These are phyloP conservation scores for Centaurea solstitialis DNA, from an alignment of 129 eudicot genomes.

Conservation along the genomic window DNA sequence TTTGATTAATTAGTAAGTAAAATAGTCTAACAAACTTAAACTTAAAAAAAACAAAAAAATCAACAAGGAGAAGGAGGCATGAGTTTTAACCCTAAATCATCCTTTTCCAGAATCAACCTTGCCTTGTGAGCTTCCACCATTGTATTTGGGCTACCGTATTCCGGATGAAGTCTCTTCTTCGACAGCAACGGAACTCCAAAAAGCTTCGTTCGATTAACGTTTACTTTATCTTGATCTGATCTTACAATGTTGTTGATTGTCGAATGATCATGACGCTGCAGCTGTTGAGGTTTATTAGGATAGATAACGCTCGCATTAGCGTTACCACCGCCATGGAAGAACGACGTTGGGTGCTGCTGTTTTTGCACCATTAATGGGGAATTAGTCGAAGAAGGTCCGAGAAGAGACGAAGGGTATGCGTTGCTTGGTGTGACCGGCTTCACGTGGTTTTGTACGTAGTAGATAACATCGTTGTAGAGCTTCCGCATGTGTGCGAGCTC, in stretches of 20 bases:
- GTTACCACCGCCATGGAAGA: slow-evolving; percentile 13
- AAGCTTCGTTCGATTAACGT: slow-evolving; percentile 46
- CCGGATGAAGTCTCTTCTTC: slow-evolving; percentile 78
- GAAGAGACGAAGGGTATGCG: slow-evolving; percentile 46
- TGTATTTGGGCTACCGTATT: slow-evolving; percentile 22
- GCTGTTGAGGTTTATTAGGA: slow-evolving; percentile 21
- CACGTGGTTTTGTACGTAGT: slow-evolving; percentile 91
- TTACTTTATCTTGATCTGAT: slow-evolving; percentile 24
- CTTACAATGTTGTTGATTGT: slow-evolving; percentile 17
- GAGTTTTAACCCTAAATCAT: slow-evolving; percentile 90
- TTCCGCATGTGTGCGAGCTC: slow-evolving; percentile 90
- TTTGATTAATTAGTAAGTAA: slow-evolving; percentile 21
- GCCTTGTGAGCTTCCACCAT: slow-evolving; percentile 60
- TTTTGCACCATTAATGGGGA: slow-evolving; percentile 7
- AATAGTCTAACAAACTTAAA: slow-evolving; percentile 16
- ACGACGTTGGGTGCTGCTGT: not conserved
- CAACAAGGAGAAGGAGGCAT: slow-evolving; percentile 88
- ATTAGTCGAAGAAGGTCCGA: slow-evolving; percentile 23
- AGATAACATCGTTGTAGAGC: slow-evolving; percentile 86
- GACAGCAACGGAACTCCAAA: slow-evolving; percentile 82
- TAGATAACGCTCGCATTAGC: slow-evolving; percentile 20
- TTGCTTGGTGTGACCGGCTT: slow-evolving; percentile 73
- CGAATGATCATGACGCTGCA: slow-evolving; percentile 14
- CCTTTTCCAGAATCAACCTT: slow-evolving; percentile 66
- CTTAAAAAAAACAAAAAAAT: not conserved